phyloP scores from a whole-genome alignment of 2,329 filamentous ascomycete genomes.

The Elsinoe arachidis region DNA sequence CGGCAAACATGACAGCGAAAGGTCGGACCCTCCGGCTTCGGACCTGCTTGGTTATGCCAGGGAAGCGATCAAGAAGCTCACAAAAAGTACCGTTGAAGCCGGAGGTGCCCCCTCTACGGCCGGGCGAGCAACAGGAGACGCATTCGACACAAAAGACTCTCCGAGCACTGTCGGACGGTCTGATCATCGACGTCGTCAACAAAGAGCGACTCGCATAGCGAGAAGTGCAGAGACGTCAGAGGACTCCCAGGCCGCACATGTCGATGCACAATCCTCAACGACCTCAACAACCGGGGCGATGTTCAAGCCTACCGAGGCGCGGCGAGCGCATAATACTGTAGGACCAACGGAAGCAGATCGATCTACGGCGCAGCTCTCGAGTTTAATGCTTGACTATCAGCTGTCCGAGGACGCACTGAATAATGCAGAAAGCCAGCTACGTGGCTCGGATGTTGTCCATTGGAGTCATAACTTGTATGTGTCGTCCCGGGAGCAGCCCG shows the following conservation, averaged over 20 bases:
- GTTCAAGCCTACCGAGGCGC: neutral
- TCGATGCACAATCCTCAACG: neutral
- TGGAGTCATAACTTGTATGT: slow-evolving; percentile 65
- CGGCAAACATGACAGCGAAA: too few species aligned
- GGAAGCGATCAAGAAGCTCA: too few species aligned
- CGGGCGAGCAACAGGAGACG: too few species aligned
- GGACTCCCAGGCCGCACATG: neutral
- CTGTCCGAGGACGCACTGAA: neutral
- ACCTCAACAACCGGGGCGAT: neutral
- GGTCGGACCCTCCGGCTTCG: too few species aligned
- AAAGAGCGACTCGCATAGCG: too few species aligned
- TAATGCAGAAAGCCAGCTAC: neutral
- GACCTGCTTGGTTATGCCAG: too few species aligned
- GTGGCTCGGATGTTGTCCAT: slow-evolving; percentile 5
- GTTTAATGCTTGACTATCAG: neutral
- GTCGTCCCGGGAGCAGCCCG: slow-evolving; percentile 43
- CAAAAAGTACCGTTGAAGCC: too few species aligned
- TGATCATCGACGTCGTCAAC: too few species aligned
- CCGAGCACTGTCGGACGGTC: too few species aligned
- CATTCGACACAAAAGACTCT: too few species aligned
- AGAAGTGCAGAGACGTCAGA: neutral
- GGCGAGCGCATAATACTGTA: neutral
- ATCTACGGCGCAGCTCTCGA: neutral
- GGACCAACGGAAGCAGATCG: neutral
- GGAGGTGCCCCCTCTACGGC: too few species aligned